These are phyloP conservation scores for Verticillium dahliae DNA, from an alignment of 2,329 filamentous ascomycete genomes.

Conservation along the genomic window DNA sequence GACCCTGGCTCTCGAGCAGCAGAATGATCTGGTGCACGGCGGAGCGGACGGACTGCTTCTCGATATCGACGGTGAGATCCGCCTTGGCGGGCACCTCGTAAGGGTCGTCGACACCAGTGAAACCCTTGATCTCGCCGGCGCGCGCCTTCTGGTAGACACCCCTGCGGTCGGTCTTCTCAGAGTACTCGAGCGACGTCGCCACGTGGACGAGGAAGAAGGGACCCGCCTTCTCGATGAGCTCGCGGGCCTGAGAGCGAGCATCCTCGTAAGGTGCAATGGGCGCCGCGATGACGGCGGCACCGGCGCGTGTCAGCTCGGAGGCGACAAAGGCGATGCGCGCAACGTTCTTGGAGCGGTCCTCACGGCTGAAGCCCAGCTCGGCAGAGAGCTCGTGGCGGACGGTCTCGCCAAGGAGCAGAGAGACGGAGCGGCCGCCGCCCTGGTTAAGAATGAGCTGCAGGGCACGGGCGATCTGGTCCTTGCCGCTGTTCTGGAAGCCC, in stretches of 20 bases:
- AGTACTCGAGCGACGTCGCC: constrained; percentile 83
- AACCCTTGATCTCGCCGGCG: constrained; percentile 89
- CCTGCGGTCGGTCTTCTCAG: constrained; percentile 90
- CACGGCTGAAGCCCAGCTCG: constrained; percentile 88
- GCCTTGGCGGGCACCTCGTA: constrained; percentile 82
- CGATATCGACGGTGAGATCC: constrained; percentile 76
- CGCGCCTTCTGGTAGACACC: constrained; percentile 84
- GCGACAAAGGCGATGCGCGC: constrained; percentile 94
- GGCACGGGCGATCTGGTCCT: constrained; percentile 92
- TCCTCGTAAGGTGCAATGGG: constrained; percentile 91
- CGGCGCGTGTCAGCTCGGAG: constrained; percentile 85
- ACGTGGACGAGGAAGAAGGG: constrained; percentile 96
- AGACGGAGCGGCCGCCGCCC: constrained; percentile 90
- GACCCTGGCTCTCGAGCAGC: constrained; percentile 80
- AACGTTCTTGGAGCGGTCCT: constrained; percentile 93
- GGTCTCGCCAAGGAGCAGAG: constrained; percentile 90
- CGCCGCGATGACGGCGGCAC: constrained; percentile 90
- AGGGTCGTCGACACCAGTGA: constrained; percentile 96
- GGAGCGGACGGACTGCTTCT: constrained; percentile 82
- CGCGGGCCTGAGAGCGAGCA: constrained; percentile 69
- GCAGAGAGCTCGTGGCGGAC: constrained; percentile 89
- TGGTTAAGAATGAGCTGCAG: constrained; percentile 97
- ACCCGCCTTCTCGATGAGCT: constrained; percentile 81
- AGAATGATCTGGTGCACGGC: constrained; percentile 97
- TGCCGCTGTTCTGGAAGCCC: constrained; percentile 92